Conservation (phyloP, 1,139 yeast genomes). For the Candida dubliniensis region DNA sequence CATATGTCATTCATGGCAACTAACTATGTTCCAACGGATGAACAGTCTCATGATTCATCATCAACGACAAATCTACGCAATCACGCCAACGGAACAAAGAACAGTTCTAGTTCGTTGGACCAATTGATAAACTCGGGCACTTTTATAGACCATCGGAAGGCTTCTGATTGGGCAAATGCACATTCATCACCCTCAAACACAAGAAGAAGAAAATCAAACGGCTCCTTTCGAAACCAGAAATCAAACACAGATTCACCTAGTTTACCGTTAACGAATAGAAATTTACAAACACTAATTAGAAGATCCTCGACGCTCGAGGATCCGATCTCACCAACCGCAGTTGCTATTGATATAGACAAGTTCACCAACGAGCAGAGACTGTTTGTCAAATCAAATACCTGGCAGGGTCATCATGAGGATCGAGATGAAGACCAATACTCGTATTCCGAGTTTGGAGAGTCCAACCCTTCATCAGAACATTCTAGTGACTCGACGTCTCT, state of each 20-base stretch:
- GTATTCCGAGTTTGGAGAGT: constrained; percentile 47
- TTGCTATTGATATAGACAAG: constrained; percentile 42
- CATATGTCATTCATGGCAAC: constrained; percentile 1
- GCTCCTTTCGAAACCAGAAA: constrained; percentile 1
- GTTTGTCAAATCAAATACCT: constrained; percentile 21
- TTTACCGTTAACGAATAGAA: constrained; percentile 40
- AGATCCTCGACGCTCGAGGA: constrained; percentile 11
- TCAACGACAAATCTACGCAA: constrained; percentile 1
- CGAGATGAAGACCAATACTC: constrained; percentile 23
- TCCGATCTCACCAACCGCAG: constrained; percentile 21
- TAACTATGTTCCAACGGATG: constrained; percentile 1
- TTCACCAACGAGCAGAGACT: constrained; percentile 39
- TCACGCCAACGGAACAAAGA: not conserved
- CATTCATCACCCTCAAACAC: constrained; percentile 37
- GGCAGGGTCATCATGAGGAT: constrained; percentile 17
- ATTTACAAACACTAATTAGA: constrained; percentile 30
- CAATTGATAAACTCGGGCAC: constrained; percentile 20
- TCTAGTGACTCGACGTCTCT: constrained; percentile 71
- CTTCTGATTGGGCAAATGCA: constrained; percentile 29
- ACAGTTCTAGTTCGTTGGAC: constrained; percentile 8
- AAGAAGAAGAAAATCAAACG: constrained; percentile 29
- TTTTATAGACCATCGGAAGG: constrained; percentile 36
- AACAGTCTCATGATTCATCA: not conserved
- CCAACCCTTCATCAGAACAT: constrained; percentile 74
- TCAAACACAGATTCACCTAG: constrained; percentile 6